Percentiles rank a stretch among this genome's conserved stretches.
These are phyloP conservation scores for Cladophialophora immunda DNA, from an alignment of 2,329 filamentous ascomycete species.

Conservation along the genomic window DNA sequence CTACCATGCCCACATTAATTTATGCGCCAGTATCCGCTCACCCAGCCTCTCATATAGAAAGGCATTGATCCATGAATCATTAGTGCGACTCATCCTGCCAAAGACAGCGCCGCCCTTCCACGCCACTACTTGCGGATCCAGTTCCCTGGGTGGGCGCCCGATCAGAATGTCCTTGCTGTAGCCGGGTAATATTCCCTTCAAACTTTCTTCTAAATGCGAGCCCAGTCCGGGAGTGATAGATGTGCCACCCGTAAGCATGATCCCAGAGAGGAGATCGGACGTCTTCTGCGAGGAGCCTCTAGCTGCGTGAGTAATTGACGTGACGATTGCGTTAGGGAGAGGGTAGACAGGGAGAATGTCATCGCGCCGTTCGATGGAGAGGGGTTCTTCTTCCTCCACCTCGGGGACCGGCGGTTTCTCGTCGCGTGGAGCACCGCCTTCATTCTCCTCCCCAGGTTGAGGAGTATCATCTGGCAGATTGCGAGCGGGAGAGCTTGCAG, in stretches of 20 bases:
- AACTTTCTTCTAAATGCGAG: conserved; percentile 80
- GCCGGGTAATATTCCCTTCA: conserved; percentile 71
- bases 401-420: conserved; percentile 34
- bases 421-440: conserved; percentile 25
- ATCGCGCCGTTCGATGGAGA: conserved; percentile 71
- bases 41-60: conserved; percentile 90
- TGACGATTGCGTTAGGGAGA: conserved; percentile 88
- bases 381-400: conserved; percentile 47
- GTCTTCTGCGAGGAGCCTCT: conserved; percentile 92
- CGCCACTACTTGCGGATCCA: conserved; percentile 95
- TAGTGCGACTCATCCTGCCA: conserved; percentile 82
- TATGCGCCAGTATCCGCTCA: conserved; percentile 82
- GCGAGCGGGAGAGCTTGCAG: conserved; percentile 84
- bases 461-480: conserved; percentile 64
- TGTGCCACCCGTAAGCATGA: conserved; percentile 89
- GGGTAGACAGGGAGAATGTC: conserved; percentile 81
- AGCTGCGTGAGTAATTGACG: conserved; percentile 85
- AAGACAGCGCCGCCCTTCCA: conserved; percentile 99
- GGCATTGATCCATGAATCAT: conserved; percentile 92
- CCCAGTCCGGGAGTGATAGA: conserved; percentile 83
- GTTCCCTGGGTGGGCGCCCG: conserved; percentile 79
- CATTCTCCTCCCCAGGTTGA: conserved; percentile 6
- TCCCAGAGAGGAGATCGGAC: conserved; percentile 85
- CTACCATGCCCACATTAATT: conserved; percentile 71
- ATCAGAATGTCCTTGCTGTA: conserved; percentile 73